These are phyloP conservation scores for Camellia oleifera DNA, from an alignment of 179 eudicot species.

Conservation along the genomic window DNA sequence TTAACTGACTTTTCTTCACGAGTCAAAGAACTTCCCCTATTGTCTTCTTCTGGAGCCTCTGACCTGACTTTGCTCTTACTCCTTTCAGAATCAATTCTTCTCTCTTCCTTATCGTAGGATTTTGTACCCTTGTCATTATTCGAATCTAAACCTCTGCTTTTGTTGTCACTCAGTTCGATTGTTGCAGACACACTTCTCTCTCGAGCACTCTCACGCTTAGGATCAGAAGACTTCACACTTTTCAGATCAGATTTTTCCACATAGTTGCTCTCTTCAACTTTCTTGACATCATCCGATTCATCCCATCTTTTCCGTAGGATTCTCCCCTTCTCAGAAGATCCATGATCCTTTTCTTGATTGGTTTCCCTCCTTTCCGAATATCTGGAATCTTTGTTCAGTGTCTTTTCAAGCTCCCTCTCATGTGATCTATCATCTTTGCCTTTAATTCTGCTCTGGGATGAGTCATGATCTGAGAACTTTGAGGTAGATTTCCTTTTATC, in stretches of 20 bases:
- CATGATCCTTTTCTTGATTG: slow-evolving; percentile 49
- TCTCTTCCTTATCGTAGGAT: slow-evolving; percentile 53
- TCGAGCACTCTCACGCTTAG: slow-evolving; percentile 40
- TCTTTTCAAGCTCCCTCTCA: slow-evolving; percentile 49
- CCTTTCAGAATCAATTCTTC: slow-evolving; percentile 48
- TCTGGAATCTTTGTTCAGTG: slow-evolving; percentile 44
- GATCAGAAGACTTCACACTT: slow-evolving; percentile 38
- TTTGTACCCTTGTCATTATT: slow-evolving; percentile 42
- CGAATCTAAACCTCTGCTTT: slow-evolving; percentile 39
- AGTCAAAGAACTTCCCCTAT: slow-evolving; percentile 30
- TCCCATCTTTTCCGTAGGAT: slow-evolving; percentile 58
- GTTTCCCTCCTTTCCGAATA: slow-evolving; percentile 46
- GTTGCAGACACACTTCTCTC: slow-evolving; percentile 38
- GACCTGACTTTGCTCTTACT: slow-evolving; percentile 51
- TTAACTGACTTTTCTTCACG: slow-evolving; percentile 43
- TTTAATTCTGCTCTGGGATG: slow-evolving; percentile 45
- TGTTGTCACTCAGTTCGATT: slow-evolving; percentile 32
- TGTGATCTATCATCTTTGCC: slow-evolving; percentile 46
- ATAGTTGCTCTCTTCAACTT: slow-evolving; percentile 33
- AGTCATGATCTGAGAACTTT: slow-evolving; percentile 50
- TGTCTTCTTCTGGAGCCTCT: slow-evolving; percentile 52
- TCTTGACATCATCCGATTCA: slow-evolving; percentile 34
- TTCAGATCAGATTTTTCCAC: slow-evolving; percentile 34
- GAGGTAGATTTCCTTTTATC: slow-evolving; percentile 55
- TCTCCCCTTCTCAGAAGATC: slow-evolving; percentile 47